Percentiles rank a stretch among this genome's conserved stretches.
Conservation (phyloP, 75 land plant genomes). For the Pinus taeda region DNA sequence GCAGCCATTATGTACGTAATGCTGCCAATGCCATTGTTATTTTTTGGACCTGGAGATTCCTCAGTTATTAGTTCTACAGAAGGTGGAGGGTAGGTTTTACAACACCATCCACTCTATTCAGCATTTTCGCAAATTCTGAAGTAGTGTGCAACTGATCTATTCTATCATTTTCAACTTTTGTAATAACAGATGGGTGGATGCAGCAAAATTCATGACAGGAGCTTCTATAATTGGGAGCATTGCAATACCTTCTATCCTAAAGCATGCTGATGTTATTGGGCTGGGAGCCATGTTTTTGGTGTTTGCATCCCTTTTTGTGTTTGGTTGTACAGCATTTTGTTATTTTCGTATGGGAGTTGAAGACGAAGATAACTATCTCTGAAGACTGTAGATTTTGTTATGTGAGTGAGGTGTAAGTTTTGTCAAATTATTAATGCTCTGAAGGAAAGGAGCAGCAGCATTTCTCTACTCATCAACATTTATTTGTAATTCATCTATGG, state of each 20-base stretch:
- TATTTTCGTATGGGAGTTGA: slow-evolving; percentile 30
- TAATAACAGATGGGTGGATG: slow-evolving; percentile 74
- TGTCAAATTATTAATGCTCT: no score
- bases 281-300: slow-evolving; percentile 85
- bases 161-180: neutral
- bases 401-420: no score
- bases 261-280: slow-evolving; percentile 79
- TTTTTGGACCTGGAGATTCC: slow-evolving; percentile 63
- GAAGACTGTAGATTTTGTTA: no score
- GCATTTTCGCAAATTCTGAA: neutral
- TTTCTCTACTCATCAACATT: no score
- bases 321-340: slow-evolving; percentile 47
- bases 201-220: slow-evolving; percentile 90
- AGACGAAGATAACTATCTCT: slow-evolving; percentile 10
- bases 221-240: slow-evolving; percentile 88
- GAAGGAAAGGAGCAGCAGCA: no score
- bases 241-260: slow-evolving; percentile 86
- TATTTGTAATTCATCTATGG: no score
- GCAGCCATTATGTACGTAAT: slow-evolving; percentile 88
- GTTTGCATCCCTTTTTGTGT: slow-evolving; percentile 71
- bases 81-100: slow-evolving; percentile 29
- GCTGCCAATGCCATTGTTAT: slow-evolving; percentile 92
- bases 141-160: neutral
- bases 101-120: neutral
- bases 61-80: slow-evolving; percentile 37